phyloP scores from a whole-genome alignment of 2,329 filamentous ascomycete species.

The Raffaelea deltoideospora region DNA sequence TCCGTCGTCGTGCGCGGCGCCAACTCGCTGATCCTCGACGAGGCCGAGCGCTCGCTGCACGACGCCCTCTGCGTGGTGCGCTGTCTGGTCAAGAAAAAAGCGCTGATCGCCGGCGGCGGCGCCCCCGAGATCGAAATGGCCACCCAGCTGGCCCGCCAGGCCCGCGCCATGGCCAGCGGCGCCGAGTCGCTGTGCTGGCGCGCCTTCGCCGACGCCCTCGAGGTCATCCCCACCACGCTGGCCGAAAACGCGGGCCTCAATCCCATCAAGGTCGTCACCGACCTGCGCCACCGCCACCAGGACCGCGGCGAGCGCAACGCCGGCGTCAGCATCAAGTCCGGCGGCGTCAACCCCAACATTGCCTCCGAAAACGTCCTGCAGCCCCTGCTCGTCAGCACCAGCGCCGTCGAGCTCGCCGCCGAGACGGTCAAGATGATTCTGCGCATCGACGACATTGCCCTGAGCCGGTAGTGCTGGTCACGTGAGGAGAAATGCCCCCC shows the following conservation, averaged over 20 bases:
- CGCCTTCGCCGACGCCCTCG: conserved; percentile 93
- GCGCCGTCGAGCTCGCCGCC: conserved; percentile 88
- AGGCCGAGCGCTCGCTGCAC: conserved; percentile 91
- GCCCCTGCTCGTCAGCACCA: conserved; percentile 90
- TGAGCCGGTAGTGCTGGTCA: conserved; percentile 46
- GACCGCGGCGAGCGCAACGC: conserved; percentile 92
- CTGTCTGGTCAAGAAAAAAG: conserved; percentile 98
- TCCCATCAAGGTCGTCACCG: conserved; percentile 97
- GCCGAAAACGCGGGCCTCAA: conserved; percentile 96
- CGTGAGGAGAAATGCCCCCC: conserved; percentile 5
- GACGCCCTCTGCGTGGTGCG: conserved; percentile 95
- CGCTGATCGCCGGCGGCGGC: conserved; percentile 92
- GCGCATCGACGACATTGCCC: conserved; percentile 51
- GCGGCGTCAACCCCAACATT: conserved; percentile 93
- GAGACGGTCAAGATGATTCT: conserved; percentile 96
- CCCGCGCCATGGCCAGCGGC: conserved; percentile 69
- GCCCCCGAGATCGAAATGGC: conserved; percentile 95
- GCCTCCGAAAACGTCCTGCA: conserved; percentile 94
- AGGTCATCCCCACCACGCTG: conserved; percentile 90
- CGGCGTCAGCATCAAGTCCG: conserved; percentile 94
- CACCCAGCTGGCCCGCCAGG: conserved; percentile 66
- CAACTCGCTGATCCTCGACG: conserved; percentile 86
- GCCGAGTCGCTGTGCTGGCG: conserved; percentile 99
- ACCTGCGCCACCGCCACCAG: conserved; percentile 83
- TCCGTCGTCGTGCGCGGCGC: conserved; percentile 90